Evolutionary conservation across 2,329 filamentous ascomycete species (phyloP), one percentile per base, ranked within the genome.

Genomic region (Trichoderma koningiopsis): DNA sequence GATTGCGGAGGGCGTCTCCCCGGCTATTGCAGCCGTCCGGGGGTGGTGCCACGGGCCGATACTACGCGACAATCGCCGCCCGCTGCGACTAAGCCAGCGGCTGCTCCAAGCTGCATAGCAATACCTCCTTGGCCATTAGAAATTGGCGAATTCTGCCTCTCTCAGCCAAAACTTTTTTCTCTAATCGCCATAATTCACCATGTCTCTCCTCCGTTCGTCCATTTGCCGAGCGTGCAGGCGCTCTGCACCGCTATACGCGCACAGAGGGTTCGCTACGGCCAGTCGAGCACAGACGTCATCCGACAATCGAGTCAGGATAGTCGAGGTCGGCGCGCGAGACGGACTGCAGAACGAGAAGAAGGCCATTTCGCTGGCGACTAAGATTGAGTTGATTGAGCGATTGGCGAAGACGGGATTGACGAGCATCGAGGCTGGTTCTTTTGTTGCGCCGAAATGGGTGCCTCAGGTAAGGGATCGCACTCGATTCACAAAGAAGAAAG

Each of bases 341-440:
- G 93, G 93, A n/a, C 81, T 96, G 65, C 93, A 97, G 78, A 96
- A 96, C 77, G 92, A 96, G 82, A 92, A 91, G 81, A 87, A 83
- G 72, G 84, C 84, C 33, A 91, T 96, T 72, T 83, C 92, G 0
- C 82, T 92, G 13, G 83, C 85, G 7, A 93, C 89, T 2, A 96
- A 96, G 79, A 86, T 95, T 68, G 88, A 94, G 73, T 80, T 96
- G 65, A 91, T 96, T 49, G 85, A 90, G 73, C 83, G 87, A 70
- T 82, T 96, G 71, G 87, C 89, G 40, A 81, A 82, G 72, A 91
- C 92, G 0, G 93, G 93, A 0, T 78, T 96, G 53, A 82, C 83
- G 6, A 89, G 89, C 3, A 95, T 96, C 71, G 93, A 96, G 79
- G 89, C 91, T 22, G 93, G 92, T 0, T 92, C 91, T 1, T 93